These are phyloP conservation scores for Lenzites betulinus DNA, from an alignment of 768 basidiomycete genomes.

Conservation along the genomic window DNA sequence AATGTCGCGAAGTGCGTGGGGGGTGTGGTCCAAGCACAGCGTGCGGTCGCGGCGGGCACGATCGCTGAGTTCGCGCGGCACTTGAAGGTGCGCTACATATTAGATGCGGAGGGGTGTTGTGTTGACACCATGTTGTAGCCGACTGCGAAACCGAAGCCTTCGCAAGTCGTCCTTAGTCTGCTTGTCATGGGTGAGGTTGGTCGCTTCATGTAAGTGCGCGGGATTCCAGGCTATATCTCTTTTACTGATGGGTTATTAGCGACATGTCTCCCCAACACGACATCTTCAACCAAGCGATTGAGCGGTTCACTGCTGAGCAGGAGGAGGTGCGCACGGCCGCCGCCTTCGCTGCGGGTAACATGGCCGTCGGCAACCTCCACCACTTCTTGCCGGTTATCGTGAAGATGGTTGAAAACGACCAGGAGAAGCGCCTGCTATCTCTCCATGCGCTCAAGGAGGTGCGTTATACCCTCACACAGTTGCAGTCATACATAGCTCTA, in stretches of 20 bases:
- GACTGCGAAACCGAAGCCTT: conserved; percentile 60
- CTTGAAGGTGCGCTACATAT: conserved; percentile 56
- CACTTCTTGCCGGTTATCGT: conserved; percentile 87
- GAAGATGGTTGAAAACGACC: conserved; percentile 71
- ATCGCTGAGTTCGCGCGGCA: conserved; percentile 84
- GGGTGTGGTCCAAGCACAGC: conserved; percentile 72
- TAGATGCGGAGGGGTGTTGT: not conserved
- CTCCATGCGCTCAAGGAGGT: conserved; percentile 95
- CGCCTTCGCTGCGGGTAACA: conserved; percentile 94
- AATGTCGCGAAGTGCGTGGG: conserved; percentile 89
- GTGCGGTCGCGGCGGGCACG: conserved; percentile 74
- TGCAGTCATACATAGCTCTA: not conserved
- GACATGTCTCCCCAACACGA: conserved; percentile 84
- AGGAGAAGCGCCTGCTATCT: conserved; percentile 79
- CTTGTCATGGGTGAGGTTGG: conserved; percentile 93
- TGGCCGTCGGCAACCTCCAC: conserved; percentile 90
- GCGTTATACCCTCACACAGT: conserved; percentile 12
- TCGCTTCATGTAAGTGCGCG: conserved; percentile 71
- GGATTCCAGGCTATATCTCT: too few species aligned
- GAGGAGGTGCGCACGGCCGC: conserved; percentile 91
- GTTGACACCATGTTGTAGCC: conserved; percentile 7
- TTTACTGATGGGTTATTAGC: conserved; percentile 42
- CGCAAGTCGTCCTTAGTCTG: conserved; percentile 77
- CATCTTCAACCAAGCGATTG: conserved; percentile 74
- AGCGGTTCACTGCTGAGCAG: conserved; percentile 72